phyloP scores from a whole-genome alignment of 1,284 basidiomycete species.

The Trametes pubescens region DNA sequence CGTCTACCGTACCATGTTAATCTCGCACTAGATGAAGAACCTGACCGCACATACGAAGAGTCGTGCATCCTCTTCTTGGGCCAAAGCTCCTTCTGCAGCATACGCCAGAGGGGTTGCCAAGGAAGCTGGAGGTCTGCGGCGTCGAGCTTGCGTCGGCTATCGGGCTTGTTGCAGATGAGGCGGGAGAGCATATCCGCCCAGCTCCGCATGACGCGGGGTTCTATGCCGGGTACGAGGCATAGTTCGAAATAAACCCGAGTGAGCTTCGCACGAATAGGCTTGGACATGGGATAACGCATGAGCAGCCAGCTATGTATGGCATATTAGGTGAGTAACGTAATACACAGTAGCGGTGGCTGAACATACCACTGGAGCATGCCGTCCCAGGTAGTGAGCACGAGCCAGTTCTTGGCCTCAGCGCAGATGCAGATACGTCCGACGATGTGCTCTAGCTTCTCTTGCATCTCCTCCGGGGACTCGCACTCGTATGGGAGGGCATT shows the following conservation, averaged over 20 bases:
- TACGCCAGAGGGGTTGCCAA: constrained; percentile 79
- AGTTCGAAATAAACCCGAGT: constrained; percentile 86
- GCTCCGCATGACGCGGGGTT: constrained; percentile 71
- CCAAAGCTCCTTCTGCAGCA: constrained; percentile 77
- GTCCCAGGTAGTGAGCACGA: constrained; percentile 74
- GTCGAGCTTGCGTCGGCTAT: constrained; percentile 70
- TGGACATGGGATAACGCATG: constrained; percentile 83
- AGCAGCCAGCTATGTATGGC: constrained; percentile 73
- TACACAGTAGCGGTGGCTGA: constrained; percentile 26
- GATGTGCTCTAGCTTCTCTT: constrained; percentile 76
- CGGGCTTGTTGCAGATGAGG: constrained; percentile 71
- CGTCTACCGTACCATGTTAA: constrained; percentile 50
- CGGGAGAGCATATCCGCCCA: constrained; percentile 80
- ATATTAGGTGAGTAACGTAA: constrained; percentile 22
- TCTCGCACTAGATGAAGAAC: not conserved
- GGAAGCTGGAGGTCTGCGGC: constrained; percentile 74
- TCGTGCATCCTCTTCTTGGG: constrained; percentile 69
- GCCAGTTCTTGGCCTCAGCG: constrained; percentile 81
- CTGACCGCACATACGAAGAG: constrained; percentile 48
- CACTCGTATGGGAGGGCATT: constrained; percentile 80
- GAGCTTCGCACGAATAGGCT: constrained; percentile 78
- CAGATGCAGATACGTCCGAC: constrained; percentile 77
- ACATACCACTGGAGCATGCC: constrained; percentile 76
- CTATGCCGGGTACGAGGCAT: constrained; percentile 77
- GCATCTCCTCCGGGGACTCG: constrained; percentile 83